Evolutionary conservation across 164 flowering plant genomes (phyloP).

Genomic region (Macadamia tetraphylla): DNA sequence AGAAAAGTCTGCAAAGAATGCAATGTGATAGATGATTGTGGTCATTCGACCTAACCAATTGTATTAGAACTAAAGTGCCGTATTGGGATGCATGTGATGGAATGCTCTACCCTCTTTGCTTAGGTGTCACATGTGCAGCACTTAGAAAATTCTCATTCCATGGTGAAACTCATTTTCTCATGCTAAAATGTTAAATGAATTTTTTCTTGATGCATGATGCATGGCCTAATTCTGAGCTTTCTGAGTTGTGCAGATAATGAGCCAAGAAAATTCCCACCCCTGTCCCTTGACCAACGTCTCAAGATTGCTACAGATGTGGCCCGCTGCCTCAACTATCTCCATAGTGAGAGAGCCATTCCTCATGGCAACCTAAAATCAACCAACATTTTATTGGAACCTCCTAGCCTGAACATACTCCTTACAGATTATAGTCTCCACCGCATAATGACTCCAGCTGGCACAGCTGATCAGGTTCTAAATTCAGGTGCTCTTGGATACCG

Average conservation of each 20-base stretch:
- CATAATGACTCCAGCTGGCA: conserved; percentile 60
- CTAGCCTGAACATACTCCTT: conserved; percentile 33
- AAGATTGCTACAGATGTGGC: conserved; percentile 51
- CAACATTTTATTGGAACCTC: conserved; percentile 47
- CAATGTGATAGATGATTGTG: no score
- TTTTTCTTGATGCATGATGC: neutral
- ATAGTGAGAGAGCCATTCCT: conserved; percentile 59
- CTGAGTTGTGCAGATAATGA: conserved; percentile 34
- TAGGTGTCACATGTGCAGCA: neutral
- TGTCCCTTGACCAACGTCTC: conserved; percentile 40
- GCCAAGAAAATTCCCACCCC: conserved; percentile 30
- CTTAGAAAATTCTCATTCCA: no score
- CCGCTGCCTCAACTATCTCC: conserved; percentile 59
- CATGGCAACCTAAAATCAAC: conserved; percentile 80
- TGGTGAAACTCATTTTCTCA: no score
- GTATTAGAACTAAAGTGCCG: neutral
- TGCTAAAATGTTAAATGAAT: no score
- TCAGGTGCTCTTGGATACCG: conserved; percentile 73
- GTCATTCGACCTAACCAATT: neutral
- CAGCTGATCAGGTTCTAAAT: conserved; percentile 62
- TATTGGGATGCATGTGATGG: neutral
- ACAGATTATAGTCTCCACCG: conserved; percentile 79
- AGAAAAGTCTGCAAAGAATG: no score
- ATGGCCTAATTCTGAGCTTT: neutral
- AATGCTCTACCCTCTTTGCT: neutral